These are phyloP conservation scores for Coniella vitis DNA, from an alignment of 2,329 filamentous ascomycete species.

Conservation along the genomic window DNA sequence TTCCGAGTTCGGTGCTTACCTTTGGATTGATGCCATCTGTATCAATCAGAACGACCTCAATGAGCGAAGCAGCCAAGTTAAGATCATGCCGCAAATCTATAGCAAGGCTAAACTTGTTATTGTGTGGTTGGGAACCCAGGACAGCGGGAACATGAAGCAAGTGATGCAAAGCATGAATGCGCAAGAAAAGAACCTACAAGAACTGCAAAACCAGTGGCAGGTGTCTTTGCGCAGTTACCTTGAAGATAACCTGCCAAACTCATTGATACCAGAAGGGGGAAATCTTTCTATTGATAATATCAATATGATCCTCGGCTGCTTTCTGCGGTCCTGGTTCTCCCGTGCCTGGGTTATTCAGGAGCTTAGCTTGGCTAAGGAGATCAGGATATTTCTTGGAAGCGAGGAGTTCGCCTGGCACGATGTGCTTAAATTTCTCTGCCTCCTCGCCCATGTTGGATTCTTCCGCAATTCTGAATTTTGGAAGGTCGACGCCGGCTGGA, in stretches of 20 bases:
- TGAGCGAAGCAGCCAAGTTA: conserved; percentile 8
- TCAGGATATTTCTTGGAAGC: not conserved
- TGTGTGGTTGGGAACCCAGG: conserved; percentile 6
- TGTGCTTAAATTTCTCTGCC: not conserved
- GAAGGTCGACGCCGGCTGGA: not conserved
- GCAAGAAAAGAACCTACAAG: not conserved
- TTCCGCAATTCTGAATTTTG: not conserved
- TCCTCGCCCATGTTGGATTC: not conserved
- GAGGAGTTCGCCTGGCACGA: not conserved
- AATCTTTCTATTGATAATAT: not conserved
- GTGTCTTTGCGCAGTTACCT: not conserved
- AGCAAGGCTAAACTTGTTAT: conserved; percentile 1
- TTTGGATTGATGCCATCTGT: not conserved
- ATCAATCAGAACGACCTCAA: conserved; percentile 3
- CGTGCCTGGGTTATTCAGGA: not conserved
- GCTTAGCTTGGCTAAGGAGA: not conserved
- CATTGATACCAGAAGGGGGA: not conserved
- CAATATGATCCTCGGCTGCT: not conserved
- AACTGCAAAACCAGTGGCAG: not conserved
- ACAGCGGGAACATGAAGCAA: not conserved
- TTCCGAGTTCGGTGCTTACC: not conserved
- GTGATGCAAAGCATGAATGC: not conserved
- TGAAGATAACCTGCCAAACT: not conserved
- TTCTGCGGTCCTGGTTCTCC: not conserved
- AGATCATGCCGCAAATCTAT: conserved; percentile 9